Base-by-base conservation (phyloP, 2,329 filamentous ascomycete genomes). In the Diaporthe citrichinensis region DNA sequence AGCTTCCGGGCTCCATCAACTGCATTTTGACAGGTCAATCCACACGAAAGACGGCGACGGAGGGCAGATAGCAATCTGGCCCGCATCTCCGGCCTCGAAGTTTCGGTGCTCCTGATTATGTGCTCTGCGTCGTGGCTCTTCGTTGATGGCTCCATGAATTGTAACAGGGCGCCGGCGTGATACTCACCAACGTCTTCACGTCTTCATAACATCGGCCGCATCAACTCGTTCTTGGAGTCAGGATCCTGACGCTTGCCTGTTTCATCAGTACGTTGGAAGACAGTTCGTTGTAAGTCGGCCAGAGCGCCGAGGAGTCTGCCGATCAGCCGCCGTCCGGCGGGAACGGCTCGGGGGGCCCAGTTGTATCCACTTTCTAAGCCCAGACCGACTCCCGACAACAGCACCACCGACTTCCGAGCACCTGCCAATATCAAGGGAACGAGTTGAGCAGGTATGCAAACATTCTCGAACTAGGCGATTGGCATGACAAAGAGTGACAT, bases 401-500 rank as follows among this genome's bases (percentile, higher is more conserved):
- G 28, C n/a, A 69, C n/a, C 31, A 36, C 65, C 65, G 65, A 69
- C 65, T 69, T 55, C 65, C 65, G 65, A 69, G 49, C 31, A 68
- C 49, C 65, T 69, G 65, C 65, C 49, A 69, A 31, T 36, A 68
- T 53, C 46, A 31, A 53, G 25, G 46, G 31, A 25, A 68, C 41
- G 2, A 20, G 20, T 53, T 28, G 46, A 53, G 46, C 46, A 68
- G 31, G 14, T 39, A 55, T 68, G 65, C 65, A 55, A 39, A 53
- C 34, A 69, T 53, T 31, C 65, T 69, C 49, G 34, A 20, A 69
- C 65, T 41, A 49, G 46, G 36, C 65, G n/a, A 39, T 69, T 55
- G 65, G 65, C 65, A 69, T 69, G 65, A 69, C 65, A 55, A 69
- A 69, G 46, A 55, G 65, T 69, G 65, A 69, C 65, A 55, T 69